phyloP scores from a whole-genome alignment of 1,139 yeast species.

The Ashbya aceris region DNA sequence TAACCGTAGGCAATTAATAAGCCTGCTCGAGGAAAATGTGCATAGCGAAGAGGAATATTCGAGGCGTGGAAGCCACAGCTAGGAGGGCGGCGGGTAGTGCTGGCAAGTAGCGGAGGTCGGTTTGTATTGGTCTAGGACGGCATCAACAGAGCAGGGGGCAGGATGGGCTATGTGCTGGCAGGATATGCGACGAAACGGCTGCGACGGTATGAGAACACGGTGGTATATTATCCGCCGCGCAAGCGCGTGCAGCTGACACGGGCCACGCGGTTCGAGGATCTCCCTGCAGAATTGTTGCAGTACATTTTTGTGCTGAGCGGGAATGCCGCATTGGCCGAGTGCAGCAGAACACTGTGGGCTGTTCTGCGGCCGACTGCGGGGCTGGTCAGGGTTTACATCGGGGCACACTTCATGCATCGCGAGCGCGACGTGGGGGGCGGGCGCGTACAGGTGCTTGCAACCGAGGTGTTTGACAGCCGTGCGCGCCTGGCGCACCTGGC shows the following conservation, averaged over 20 bases:
- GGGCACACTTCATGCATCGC: conserved; percentile 11
- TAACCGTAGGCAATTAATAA: too few species aligned
- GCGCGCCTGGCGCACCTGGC: conserved; percentile 6
- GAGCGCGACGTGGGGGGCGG: not conserved
- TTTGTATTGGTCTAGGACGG: too few species aligned
- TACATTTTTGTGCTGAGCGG: conserved; percentile 15
- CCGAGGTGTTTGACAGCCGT: conserved; percentile 5
- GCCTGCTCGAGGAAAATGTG: too few species aligned
- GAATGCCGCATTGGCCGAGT: conserved; percentile 9
- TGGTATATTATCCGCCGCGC: conserved; percentile 2
- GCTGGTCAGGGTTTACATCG: conserved; percentile 7
- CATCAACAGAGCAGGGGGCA: not conserved
- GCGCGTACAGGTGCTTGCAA: conserved; percentile 2
- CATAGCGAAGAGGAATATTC: too few species aligned
- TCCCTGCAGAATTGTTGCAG: conserved; percentile 18
- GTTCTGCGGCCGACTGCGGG: conserved; percentile 10
- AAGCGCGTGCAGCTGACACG: not conserved
- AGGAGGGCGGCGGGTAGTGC: too few species aligned
- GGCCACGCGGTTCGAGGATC: conserved; percentile 5
- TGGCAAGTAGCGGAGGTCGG: too few species aligned
- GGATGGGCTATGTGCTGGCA: conserved; percentile 17
- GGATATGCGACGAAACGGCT: conserved; percentile 14
- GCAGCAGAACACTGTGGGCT: conserved; percentile 11
- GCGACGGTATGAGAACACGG: conserved; percentile 2
- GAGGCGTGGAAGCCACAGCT: too few species aligned